Percentiles rank a stretch among this genome's conserved stretches.
phyloP scores from a whole-genome alignment of 2,329 filamentous ascomycete species.

The Cordyceps cateniannulata region DNA sequence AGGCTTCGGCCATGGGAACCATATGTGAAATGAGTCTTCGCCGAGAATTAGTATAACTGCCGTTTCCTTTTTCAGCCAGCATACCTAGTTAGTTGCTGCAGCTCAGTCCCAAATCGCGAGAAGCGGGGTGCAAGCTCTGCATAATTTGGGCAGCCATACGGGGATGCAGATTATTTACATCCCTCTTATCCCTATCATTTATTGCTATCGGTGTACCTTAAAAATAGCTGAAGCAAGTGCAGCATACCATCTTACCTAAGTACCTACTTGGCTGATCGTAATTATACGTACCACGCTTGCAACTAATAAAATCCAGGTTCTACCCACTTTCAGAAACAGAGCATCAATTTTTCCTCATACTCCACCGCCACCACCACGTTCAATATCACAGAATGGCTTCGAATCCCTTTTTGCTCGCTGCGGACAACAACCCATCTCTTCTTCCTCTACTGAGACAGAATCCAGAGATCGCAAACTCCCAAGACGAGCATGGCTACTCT shows the following conservation, averaged over 20 bases:
- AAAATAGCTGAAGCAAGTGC: no score
- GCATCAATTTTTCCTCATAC: not conserved
- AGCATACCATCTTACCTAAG: not conserved
- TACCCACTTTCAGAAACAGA: not conserved
- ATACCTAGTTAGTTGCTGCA: not conserved
- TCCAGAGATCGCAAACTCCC: conserved; percentile 67
- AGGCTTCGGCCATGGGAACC: no score
- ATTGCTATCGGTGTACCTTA: no score
- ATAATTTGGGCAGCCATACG: not conserved
- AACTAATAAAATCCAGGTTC: no score
- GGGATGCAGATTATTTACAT: no score
- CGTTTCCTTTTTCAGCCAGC: not conserved
- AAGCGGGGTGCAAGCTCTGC: no score
- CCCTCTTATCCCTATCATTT: no score
- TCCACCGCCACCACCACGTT: not conserved
- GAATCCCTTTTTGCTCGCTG: conserved; percentile 70
- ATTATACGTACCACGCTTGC: no score
- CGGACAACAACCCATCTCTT: conserved; percentile 71
- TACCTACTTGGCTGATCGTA: no score
- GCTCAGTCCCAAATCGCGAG: not conserved
- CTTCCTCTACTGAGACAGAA: conserved; percentile 67
- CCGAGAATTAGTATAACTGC: not conserved
- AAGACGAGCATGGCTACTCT: conserved; percentile 92
- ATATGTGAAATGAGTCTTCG: not conserved
- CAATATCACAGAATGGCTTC: conserved; percentile 33